Percentiles rank a stretch among this genome's conserved stretches.
Conservation (phyloP, 495 filamentous ascomycete species). For the Collariella sp. region DNA sequence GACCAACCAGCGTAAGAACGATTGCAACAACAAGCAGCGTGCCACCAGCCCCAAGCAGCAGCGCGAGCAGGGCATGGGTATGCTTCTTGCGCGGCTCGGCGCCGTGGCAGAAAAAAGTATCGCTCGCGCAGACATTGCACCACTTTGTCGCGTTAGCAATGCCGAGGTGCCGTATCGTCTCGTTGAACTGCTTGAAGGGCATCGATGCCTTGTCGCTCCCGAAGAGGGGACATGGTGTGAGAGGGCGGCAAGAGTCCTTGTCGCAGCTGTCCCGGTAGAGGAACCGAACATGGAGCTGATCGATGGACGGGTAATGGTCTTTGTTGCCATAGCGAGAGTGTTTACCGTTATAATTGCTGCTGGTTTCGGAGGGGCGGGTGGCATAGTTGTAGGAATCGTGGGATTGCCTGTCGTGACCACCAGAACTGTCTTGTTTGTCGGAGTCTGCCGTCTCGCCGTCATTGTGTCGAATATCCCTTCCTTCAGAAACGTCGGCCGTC, state of each 20-base stretch:
- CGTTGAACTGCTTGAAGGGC: slow-evolving; percentile 5
- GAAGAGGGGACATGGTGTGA: not conserved
- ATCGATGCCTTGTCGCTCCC: not conserved
- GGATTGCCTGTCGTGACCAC: too few species aligned
- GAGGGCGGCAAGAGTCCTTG: slow-evolving; percentile 5
- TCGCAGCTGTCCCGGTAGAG: slow-evolving; percentile 29
- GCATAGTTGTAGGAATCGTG: too few species aligned
- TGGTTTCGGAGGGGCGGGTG: too few species aligned
- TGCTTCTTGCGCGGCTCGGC: not conserved
- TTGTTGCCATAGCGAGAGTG: not conserved
- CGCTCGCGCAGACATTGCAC: slow-evolving; percentile 2
- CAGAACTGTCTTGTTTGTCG: too few species aligned
- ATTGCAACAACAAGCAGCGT: too few species aligned
- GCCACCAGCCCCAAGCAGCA: too few species aligned
- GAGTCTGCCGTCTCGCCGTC: too few species aligned
- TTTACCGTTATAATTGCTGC: too few species aligned
- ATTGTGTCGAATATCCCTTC: too few species aligned
- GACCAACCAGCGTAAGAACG: too few species aligned
- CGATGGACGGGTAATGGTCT: slow-evolving; percentile 13
- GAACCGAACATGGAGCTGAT: slow-evolving; percentile 33
- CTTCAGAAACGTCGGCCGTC: too few species aligned
- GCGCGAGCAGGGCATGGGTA: too few species aligned
- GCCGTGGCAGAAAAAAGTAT: not conserved
- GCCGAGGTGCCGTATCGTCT: not conserved
- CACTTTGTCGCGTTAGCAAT: not conserved